Conservation (phyloP, 108 stramenopile species). For the Pseudonitzschia pungens region DNA sequence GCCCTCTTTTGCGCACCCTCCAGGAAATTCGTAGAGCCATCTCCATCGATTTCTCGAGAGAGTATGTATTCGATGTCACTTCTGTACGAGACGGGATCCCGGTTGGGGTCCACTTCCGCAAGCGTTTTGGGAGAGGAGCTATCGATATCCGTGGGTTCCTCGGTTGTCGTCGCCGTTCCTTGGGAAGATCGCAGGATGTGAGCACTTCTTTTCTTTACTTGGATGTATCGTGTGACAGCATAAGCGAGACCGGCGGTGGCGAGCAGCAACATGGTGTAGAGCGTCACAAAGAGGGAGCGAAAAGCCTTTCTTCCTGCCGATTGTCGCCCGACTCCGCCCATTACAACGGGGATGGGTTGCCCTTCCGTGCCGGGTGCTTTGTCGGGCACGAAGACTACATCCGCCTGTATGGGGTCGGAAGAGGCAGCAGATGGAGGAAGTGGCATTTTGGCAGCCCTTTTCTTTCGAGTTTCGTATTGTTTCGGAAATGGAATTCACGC, state of each 20-base stretch:
- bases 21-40: constrained; percentile 3
- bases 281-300: not conserved
- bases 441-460: too few relatives aligned
- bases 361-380: too few relatives aligned
- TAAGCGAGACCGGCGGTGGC: not conserved
- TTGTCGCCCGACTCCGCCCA: not conserved
- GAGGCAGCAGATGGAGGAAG: too few relatives aligned
- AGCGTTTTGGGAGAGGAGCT: not conserved
- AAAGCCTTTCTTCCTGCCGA: not conserved
- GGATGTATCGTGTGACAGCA: constrained; percentile 12
- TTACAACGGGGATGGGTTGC: not conserved
- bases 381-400: too few relatives aligned
- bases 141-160: not conserved
- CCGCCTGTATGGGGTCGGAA: too few relatives aligned
- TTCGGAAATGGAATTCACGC: too few relatives aligned
- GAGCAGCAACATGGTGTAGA: constrained; percentile 5
- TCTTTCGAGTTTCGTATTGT: too few relatives aligned
- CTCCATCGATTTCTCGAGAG: not conserved
- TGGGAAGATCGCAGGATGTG: not conserved
- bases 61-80: constrained; percentile 5
- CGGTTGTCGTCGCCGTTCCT: not conserved
- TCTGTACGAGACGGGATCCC: constrained; percentile 4
- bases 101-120: not conserved
- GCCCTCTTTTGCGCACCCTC: constrained; percentile 16
- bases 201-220: not conserved